Base-by-base conservation (phyloP, 192 early-diverging fungal genomes). In the Backusella sp. region DNA sequence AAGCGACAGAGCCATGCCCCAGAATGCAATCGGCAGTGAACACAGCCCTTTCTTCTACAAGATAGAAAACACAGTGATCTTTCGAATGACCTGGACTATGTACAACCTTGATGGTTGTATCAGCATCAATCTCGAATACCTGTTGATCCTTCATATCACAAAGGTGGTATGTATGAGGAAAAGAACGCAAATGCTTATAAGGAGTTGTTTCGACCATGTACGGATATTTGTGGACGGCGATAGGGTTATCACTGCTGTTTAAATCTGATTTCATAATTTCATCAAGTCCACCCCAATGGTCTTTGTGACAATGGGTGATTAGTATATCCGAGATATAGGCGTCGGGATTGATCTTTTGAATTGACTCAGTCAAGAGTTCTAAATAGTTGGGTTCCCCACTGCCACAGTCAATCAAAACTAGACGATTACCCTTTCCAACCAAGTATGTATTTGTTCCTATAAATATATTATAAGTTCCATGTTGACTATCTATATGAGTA, bases 401-500 rank as follows among this genome's bases (percentile, higher is more conserved):
- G 42, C 94, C 94, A 7, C 91, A 90, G 74, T 95, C 96, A 1
- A 97, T 80, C 4, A 97, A 84, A 3, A 93, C 68, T 39, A 92
- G 88, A 34, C 83, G 80, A 21, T 76, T 34, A 1, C 96, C 96
- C 6, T 81, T 82, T 15, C 96, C 96, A 62, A 97, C 84, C n/a
- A 97, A 37, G 67, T 96, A 97, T 1, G 92, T 95, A 77, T 97
- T 97, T 66, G 96, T 96, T 32, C 88, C 89, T 91, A 65, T 56
- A 23, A 23, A n/a, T 7, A 17, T 52, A 1, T 19, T 17, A 52
- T 52, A 44, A 21, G 4, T 62, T 28, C 41, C 32, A 32, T 52
- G 2, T 28, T 11, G 14, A 4, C 26, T n/a, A 35, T 41, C 15
- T 44, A 15, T 44, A 44, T 17, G 3, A 19, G 19, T 19, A 49